A percentile compares a stretch with the other conserved stretches of the same genome.
Evolutionary conservation across 495 filamentous ascomycete genomes (phyloP).

Genomic region (Penicilliopsis zonata): DNA sequence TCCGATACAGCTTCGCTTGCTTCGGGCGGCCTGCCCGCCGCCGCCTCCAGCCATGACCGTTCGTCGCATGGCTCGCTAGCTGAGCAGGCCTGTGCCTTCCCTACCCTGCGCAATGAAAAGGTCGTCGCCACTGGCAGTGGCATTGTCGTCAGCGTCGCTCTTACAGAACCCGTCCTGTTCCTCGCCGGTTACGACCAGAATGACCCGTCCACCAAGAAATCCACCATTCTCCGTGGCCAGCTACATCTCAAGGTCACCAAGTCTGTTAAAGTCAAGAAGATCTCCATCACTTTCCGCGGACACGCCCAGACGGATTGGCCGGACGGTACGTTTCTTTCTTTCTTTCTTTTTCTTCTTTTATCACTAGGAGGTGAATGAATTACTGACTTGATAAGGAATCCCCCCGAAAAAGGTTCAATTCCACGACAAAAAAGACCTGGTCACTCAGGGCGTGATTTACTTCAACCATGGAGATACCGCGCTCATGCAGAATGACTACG

Average conservation of each 20-base stretch:
- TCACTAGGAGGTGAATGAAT: slow-evolving; percentile 2
- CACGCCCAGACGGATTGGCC: slow-evolving; percentile 91
- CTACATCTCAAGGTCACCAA: slow-evolving; percentile 76
- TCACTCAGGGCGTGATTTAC: slow-evolving; percentile 34
- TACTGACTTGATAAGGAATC: slow-evolving; percentile 45
- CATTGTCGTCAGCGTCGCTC: slow-evolving; percentile 54
- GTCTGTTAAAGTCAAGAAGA: slow-evolving; percentile 87
- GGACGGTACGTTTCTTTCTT: slow-evolving; percentile 46
- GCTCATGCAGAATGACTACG: slow-evolving; percentile 55
- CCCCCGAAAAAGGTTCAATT: slow-evolving; percentile 78
- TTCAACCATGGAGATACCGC: slow-evolving; percentile 42
- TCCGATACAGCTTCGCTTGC: too few relatives aligned
- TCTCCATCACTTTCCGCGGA: slow-evolving; percentile 76
- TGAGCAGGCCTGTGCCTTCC: slow-evolving; percentile 23
- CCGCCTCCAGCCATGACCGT: too few relatives aligned
- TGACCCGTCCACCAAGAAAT: slow-evolving; percentile 53
- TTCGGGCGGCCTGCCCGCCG: too few relatives aligned
- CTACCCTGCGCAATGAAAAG: slow-evolving; percentile 41
- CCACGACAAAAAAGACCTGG: slow-evolving; percentile 57
- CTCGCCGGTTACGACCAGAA: slow-evolving; percentile 85
- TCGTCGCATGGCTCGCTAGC: too few relatives aligned
- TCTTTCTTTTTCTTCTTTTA: neutral
- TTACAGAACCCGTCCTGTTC: slow-evolving; percentile 86
- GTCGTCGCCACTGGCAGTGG: slow-evolving; percentile 65
- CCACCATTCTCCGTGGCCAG: slow-evolving; percentile 77